A percentile compares a stretch with the other conserved stretches of the same genome.
Conservation (phyloP, 352 stramenopile genomes). For the Phytophthora fragariaefolia region DNA sequence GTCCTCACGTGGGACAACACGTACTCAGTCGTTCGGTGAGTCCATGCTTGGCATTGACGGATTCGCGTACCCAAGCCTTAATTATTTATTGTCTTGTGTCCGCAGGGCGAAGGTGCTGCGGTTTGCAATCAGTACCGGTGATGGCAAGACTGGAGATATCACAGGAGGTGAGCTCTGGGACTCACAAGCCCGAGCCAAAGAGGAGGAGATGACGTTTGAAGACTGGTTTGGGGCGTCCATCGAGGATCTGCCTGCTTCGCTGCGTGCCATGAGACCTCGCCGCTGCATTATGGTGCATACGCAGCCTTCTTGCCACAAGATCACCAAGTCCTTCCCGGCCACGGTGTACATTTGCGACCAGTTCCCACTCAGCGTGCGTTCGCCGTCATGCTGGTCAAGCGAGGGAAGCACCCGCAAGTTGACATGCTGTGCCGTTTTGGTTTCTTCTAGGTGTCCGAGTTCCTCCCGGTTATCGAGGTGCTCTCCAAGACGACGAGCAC, state of each 20-base stretch:
- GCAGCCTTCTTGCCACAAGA: slow-evolving; percentile 52
- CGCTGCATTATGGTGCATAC: slow-evolving; percentile 59
- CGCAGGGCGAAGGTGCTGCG: slow-evolving; percentile 53
- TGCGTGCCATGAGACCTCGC: slow-evolving; percentile 47
- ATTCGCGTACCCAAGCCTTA: no score
- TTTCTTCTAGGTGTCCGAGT: slow-evolving; percentile 50
- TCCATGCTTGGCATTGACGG: no score
- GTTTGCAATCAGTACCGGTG: slow-evolving; percentile 38
- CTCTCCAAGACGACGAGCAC: slow-evolving; percentile 69
- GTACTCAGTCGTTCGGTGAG: slow-evolving; percentile 63
- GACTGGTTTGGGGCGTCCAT: slow-evolving; percentile 68
- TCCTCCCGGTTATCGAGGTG: slow-evolving; percentile 72
- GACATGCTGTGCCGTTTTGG: not conserved
- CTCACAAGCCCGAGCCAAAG: slow-evolving; percentile 36
- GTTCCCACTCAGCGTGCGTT: slow-evolving; percentile 63
- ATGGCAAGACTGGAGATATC: slow-evolving; percentile 3
- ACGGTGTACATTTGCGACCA: slow-evolving; percentile 65
- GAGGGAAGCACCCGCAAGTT: not conserved
- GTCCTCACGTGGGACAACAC: slow-evolving; percentile 72
- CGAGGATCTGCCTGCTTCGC: slow-evolving; percentile 37
- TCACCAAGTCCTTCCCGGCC: slow-evolving; percentile 62
- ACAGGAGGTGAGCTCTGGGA: slow-evolving; percentile 38
- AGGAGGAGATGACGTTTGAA: slow-evolving; percentile 60
- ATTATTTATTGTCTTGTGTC: no score
- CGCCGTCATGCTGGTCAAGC: no score